A percentile compares a stretch with the other conserved stretches of the same genome.
Conservation (phyloP, 371 early-diverging fungal species). For the Rhizomucor pusillus region DNA sequence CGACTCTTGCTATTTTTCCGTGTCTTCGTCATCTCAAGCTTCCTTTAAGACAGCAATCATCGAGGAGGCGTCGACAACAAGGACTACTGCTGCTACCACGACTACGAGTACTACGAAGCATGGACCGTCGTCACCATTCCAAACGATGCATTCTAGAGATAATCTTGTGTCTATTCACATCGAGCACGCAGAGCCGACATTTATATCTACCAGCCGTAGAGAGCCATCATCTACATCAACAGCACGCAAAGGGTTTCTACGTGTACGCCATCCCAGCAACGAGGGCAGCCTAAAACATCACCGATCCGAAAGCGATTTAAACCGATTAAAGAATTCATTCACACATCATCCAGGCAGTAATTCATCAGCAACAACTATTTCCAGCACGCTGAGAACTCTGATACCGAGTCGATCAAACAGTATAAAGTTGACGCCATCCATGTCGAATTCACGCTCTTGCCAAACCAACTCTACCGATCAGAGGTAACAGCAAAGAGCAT, state of each 20-base stretch:
- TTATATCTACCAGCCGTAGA: slow-evolving; percentile 19
- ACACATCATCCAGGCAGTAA: slow-evolving; percentile 6
- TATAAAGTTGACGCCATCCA: not conserved
- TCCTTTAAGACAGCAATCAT: not conserved
- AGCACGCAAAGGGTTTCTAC: not conserved
- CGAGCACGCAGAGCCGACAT: slow-evolving; percentile 34
- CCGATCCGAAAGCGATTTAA: slow-evolving; percentile 38
- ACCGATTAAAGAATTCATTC: slow-evolving; percentile 16
- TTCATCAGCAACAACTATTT: not conserved
- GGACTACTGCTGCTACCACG: not conserved
- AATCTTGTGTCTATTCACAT: slow-evolving; percentile 25
- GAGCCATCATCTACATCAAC: not conserved
- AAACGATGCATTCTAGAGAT: slow-evolving; percentile 1
- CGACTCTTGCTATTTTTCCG: slow-evolving; percentile 10
- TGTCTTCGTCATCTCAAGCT: slow-evolving; percentile 6
- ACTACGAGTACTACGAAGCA: not conserved
- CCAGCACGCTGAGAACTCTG: slow-evolving; percentile 1
- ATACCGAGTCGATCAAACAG: slow-evolving; percentile 5
- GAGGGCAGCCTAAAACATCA: slow-evolving; percentile 18
- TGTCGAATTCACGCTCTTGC: not conserved
- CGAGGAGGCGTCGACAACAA: not conserved
- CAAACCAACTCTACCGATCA: not conserved
- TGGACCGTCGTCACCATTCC: not conserved
- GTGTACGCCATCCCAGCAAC: not conserved
- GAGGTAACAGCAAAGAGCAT: not conserved